These are phyloP conservation scores for Termitomyces sp. DNA, from an alignment of 768 basidiomycete species.

Conservation along the genomic window DNA sequence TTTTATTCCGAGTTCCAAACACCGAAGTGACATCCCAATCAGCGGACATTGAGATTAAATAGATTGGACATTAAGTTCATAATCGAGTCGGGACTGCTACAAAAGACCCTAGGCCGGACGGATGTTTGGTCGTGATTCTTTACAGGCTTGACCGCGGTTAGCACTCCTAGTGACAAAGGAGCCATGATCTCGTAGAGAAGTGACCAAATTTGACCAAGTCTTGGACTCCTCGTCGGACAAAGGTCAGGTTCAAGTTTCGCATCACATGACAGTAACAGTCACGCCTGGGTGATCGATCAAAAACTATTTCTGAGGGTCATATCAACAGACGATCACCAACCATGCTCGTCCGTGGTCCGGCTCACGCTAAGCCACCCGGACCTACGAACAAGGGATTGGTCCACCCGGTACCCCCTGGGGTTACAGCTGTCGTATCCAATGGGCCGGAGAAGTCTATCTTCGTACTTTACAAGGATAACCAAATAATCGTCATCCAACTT, in stretches of 20 bases:
- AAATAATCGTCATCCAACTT: slow-evolving; percentile 12
- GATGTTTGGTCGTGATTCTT: not conserved
- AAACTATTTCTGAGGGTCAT: not conserved
- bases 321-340: not conserved
- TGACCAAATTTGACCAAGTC: not conserved
- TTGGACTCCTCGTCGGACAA: not conserved
- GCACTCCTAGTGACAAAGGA: too few species aligned
- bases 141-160: too few species aligned
- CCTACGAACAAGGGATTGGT: not conserved
- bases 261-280: not conserved
- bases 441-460: not conserved
- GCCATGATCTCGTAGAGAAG: not conserved
- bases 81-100: not conserved
- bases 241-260: not conserved
- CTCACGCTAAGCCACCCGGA: not conserved
- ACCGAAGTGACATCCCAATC: not conserved
- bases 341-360: not conserved
- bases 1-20: not conserved
- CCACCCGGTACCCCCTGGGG: slow-evolving; percentile 4
- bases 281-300: not conserved
- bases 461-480: slow-evolving; percentile 8
- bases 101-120: not conserved
- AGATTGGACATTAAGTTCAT: not conserved
- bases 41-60: not conserved
- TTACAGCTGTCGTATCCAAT: slow-evolving; percentile 4